phyloP scores from a whole-genome alignment of 2,329 filamentous ascomycete species.

The Coniochaeta sp. region DNA sequence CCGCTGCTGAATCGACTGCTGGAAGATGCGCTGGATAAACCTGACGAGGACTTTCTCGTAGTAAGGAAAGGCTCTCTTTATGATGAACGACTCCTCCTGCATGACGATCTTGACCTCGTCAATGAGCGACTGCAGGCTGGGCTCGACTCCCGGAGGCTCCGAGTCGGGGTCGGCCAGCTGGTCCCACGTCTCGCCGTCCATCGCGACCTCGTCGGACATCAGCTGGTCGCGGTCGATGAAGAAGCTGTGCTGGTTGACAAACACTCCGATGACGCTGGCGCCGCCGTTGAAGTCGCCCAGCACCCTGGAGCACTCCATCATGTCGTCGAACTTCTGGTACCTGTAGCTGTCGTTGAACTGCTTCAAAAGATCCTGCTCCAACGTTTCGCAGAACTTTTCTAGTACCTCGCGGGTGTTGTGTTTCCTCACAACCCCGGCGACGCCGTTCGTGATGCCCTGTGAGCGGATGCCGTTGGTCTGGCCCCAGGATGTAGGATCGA shows the following conservation, averaged over 20 bases:
- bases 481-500: constrained; percentile 72
- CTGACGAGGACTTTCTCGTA: constrained; percentile 90
- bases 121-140: constrained; percentile 81
- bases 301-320: constrained; percentile 94
- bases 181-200: constrained; percentile 77
- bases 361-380: constrained; percentile 91
- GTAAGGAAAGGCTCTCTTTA: constrained; percentile 92
- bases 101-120: constrained; percentile 94
- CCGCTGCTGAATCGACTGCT: constrained; percentile 94
- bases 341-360: constrained; percentile 98
- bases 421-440: constrained; percentile 33
- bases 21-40: constrained; percentile 92
- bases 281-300: constrained; percentile 94
- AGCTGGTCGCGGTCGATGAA: constrained; percentile 95
- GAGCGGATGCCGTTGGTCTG: constrained; percentile 47
- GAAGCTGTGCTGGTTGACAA: constrained; percentile 98
- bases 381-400: constrained; percentile 91
- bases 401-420: constrained; percentile 79
- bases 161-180: constrained; percentile 89
- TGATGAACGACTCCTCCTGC: constrained; percentile 94
- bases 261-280: constrained; percentile 87
- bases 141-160: constrained; percentile 84
- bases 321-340: constrained; percentile 91
- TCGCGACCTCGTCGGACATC: constrained; percentile 74
- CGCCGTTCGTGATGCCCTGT: constrained; percentile 43